These are phyloP conservation scores for Colletotrichum shisoi DNA, from an alignment of 2,329 filamentous ascomycete genomes.

Conservation along the genomic window DNA sequence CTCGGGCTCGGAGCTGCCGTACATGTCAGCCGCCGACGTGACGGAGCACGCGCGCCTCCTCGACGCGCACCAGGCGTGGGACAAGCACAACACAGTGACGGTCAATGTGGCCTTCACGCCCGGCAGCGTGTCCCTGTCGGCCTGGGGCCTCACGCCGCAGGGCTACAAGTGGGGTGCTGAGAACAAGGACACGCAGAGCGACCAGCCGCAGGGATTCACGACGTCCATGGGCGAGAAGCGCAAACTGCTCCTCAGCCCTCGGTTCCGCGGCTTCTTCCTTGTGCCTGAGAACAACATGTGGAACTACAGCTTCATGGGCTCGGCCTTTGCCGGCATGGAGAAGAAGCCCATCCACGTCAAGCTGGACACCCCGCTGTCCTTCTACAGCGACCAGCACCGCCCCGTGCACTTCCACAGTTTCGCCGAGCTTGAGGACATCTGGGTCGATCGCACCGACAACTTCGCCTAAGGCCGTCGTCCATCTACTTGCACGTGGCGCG, in stretches of 20 bases:
- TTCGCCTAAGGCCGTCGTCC: conserved; percentile 71
- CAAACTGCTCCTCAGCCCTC: conserved; percentile 89
- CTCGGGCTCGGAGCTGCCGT: conserved; percentile 91
- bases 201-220: conserved; percentile 92
- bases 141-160: conserved; percentile 89
- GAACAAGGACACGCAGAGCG: conserved; percentile 90
- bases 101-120: conserved; percentile 97
- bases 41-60: conserved; percentile 93
- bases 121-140: conserved; percentile 91
- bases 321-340: conserved; percentile 83
- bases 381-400: conserved; percentile 91
- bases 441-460: conserved; percentile 91
- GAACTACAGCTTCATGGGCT: conserved; percentile 99
- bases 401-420: conserved; percentile 98
- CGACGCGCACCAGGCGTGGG: conserved; percentile 78
- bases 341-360: conserved; percentile 92
- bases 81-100: conserved; percentile 87
- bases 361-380: conserved; percentile 87
- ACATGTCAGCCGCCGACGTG: conserved; percentile 95
- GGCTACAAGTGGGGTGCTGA: conserved; percentile 98
- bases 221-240: conserved; percentile 94
- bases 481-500: not conserved
- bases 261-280: conserved; percentile 94
- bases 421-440: conserved; percentile 94
- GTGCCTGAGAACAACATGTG: conserved; percentile 88